Evolutionary conservation across 371 early-diverging fungal genomes (phyloP).

Genomic region (Rhizopus microsporus): DNA sequence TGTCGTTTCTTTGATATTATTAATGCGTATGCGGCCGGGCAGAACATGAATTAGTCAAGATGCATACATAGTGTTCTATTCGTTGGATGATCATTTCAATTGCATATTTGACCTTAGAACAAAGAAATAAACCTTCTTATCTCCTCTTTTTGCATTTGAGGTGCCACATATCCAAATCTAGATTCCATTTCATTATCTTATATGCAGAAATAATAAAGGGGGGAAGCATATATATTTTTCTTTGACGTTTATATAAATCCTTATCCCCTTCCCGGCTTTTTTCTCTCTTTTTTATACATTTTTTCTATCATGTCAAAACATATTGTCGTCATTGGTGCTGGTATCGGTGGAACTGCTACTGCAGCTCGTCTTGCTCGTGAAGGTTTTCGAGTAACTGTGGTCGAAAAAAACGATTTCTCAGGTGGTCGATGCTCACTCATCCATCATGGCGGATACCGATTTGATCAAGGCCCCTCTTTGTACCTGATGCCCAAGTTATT

Average conservation of each 20-base stretch:
- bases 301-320: conserved; percentile 26
- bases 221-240: not conserved
- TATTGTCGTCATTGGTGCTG: conserved; percentile 56
- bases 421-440: conserved; percentile 67
- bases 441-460: conserved; percentile 51
- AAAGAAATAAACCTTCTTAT: too few relatives aligned
- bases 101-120: too few relatives aligned
- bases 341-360: conserved; percentile 60
- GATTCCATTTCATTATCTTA: not conserved
- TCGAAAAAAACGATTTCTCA: conserved; percentile 60
- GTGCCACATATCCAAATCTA: too few relatives aligned
- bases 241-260: not conserved
- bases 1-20: too few relatives aligned
- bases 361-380: conserved; percentile 60
- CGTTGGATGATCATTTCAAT: too few relatives aligned
- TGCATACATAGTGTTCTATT: too few relatives aligned
- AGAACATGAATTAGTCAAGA: too few relatives aligned
- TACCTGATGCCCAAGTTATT: conserved; percentile 65
- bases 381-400: conserved; percentile 58
- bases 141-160: too few relatives aligned
- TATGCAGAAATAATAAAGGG: not conserved
- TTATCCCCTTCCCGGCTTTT: not conserved
- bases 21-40: too few relatives aligned
- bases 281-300: conserved; percentile 2
- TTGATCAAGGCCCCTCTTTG: conserved; percentile 69